These are phyloP conservation scores for Crucibulum laeve DNA, from an alignment of 768 basidiomycete genomes.

Conservation along the genomic window DNA sequence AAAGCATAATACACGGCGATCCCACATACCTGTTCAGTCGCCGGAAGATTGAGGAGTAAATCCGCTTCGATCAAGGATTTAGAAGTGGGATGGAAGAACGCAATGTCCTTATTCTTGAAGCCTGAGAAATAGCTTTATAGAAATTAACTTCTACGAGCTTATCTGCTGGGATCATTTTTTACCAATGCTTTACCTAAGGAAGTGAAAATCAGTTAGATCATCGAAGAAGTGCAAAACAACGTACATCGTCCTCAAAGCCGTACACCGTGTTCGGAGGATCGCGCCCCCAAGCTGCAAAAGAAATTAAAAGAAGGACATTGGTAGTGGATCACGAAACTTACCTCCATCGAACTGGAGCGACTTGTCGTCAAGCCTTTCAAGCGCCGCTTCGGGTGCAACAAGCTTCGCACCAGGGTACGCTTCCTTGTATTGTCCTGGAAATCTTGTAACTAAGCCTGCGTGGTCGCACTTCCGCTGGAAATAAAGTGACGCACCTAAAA, in stretches of 20 bases:
- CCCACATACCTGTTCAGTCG: conserved; percentile 59
- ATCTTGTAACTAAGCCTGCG: no score
- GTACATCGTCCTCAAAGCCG: conserved; percentile 71
- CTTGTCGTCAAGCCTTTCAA: conserved; percentile 47
- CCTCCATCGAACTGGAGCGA: conserved; percentile 61
- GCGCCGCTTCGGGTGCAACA: conserved; percentile 58
- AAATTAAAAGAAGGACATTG: conserved; percentile 1
- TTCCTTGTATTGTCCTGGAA: conserved; percentile 61
- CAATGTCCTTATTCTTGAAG: conserved; percentile 74
- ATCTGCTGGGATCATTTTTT: neutral
- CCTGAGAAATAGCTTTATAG: conserved; percentile 61
- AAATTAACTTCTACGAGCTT: neutral
- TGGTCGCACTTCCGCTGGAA: no score
- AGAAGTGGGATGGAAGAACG: conserved; percentile 70
- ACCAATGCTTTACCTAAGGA: conserved; percentile 48
- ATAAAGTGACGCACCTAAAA: conserved; percentile 48
- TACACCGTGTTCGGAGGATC: conserved; percentile 62
- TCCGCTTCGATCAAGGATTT: conserved; percentile 80
- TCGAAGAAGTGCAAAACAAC: conserved; percentile 2
- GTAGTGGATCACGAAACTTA: conserved; percentile 20
- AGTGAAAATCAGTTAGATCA: neutral
- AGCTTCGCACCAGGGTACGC: conserved; percentile 70
- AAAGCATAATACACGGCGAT: neutral
- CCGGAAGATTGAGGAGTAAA: conserved; percentile 77
- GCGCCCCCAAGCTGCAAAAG: conserved; percentile 47